phyloP scores from a whole-genome alignment of 2,329 filamentous ascomycete species.

The Paecilomyces sp. region DNA sequence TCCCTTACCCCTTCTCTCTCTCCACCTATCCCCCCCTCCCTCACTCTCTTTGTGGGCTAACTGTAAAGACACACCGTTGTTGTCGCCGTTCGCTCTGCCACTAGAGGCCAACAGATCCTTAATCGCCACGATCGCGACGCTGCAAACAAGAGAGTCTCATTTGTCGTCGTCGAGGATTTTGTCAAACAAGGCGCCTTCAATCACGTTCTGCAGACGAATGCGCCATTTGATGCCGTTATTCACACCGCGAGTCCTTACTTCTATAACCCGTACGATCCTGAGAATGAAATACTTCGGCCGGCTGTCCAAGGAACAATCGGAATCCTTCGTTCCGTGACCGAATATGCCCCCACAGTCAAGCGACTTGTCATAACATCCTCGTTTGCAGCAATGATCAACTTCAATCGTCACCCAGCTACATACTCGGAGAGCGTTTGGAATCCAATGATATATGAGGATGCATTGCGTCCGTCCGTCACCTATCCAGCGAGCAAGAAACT shows the following conservation, averaged over 20 bases:
- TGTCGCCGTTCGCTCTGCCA: conserved; percentile 54
- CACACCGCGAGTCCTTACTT: conserved; percentile 72
- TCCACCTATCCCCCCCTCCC: too few relatives aligned
- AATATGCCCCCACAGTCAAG: conserved; percentile 58
- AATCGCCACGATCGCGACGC: conserved; percentile 41
- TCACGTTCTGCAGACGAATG: conserved; percentile 52
- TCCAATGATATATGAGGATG: conserved; percentile 36
- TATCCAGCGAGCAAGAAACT: conserved; percentile 54
- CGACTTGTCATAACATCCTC: conserved; percentile 65
- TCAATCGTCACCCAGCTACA: conserved; percentile 23
- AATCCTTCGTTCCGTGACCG: conserved; percentile 55
- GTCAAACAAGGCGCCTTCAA: conserved; percentile 64
- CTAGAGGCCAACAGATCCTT: conserved; percentile 56
- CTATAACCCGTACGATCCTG: conserved; percentile 61
- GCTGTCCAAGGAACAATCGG: conserved; percentile 58
- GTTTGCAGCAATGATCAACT: conserved; percentile 60
- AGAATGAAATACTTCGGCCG: conserved; percentile 56
- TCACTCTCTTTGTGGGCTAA: neutral
- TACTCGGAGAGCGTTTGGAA: conserved; percentile 38
- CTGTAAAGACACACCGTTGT: conserved; percentile 50
- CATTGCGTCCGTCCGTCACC: conserved; percentile 25
- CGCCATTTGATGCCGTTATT: conserved; percentile 65
- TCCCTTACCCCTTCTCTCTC: neutral
- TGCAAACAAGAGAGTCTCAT: conserved; percentile 53
- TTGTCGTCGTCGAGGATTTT: conserved; percentile 66